Evolutionary conservation across 108 stramenopile species (phyloP).

Genomic region (Cyclotella sp.): DNA sequence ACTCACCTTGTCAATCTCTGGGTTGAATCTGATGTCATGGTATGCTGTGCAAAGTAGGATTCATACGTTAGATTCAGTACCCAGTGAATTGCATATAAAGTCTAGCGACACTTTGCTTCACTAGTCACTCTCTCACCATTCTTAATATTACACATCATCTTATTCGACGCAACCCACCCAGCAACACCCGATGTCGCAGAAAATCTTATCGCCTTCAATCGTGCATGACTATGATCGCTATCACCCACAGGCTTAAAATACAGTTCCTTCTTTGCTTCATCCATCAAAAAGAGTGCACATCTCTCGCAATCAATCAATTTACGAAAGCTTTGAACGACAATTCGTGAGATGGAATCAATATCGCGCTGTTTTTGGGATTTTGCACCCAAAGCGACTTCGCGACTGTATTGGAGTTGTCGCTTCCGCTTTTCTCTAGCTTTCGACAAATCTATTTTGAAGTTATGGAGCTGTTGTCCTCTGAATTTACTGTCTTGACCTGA

Average conservation of each 20-base stretch:
- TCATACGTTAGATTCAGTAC: background rate
- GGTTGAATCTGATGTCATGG: conserved; percentile 54
- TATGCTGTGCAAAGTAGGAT: conserved; percentile 31
- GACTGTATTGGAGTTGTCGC: conserved; percentile 49
- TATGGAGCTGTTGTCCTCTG: conserved; percentile 49
- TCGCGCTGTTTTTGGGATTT: conserved; percentile 33
- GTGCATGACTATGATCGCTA: conserved; percentile 38
- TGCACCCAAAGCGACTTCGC: conserved; percentile 44
- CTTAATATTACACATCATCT: conserved; percentile 53
- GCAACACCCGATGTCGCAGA: conserved; percentile 54
- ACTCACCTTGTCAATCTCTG: conserved; percentile 41
- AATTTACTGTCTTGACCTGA: conserved; percentile 38
- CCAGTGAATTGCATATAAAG: background rate
- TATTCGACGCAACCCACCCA: conserved; percentile 59
- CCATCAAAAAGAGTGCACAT: conserved; percentile 57
- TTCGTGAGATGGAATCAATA: conserved; percentile 55
- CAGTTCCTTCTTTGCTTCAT: conserved; percentile 48
- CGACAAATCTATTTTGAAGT: conserved; percentile 38
- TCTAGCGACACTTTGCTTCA: too few species aligned
- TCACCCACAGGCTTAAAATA: conserved; percentile 63
- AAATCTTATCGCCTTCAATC: conserved; percentile 48
- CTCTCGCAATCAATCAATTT: conserved; percentile 52
- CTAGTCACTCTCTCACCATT: conserved; percentile 22
- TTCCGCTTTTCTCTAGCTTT: conserved; percentile 48
- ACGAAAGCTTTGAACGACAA: conserved; percentile 54